Base-by-base conservation (phyloP, 495 filamentous ascomycete genomes). In the Lasiosphaeriaceae sp. region DNA sequence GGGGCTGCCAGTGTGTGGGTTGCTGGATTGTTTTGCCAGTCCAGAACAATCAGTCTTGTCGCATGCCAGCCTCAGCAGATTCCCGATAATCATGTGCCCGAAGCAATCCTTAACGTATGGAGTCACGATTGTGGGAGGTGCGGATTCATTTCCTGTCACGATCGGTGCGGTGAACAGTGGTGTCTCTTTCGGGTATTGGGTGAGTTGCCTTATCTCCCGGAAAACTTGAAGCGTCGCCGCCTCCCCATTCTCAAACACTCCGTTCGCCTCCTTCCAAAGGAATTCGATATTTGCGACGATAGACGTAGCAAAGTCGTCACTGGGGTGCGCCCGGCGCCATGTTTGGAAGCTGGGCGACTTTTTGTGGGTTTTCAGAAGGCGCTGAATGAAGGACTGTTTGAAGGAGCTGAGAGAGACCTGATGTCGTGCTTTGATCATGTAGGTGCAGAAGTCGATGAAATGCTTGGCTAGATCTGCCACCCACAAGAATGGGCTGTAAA, bases 381-480 rank as follows among this genome's bases (percentile, higher is more conserved):
- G 90, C 2, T 52, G 45, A 35, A 65, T 66, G 54, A 92, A 92
- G 0, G 70, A 49, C 0, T 54, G 31, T 34, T 72, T 67, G 60
- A 92, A 89, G 48, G 85, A 67, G 6, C 57, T 9, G 0, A 91
- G 58, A 3, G 62, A 60, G 2, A 85, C 77, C 3, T 63, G 56
- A 0, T 62, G 60, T 3, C 67, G 48, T 9, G 63, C 50, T 9
- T 63, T 59, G 35, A 66, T 60, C 47, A 66, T 59, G 1, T 61
- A 46, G 3, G 72, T 58, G 39, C 83, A 71, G 59, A 79, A 90
- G 56, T 90, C 87, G 16, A 89, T 71, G 37, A 87, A 77, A 60
- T 89, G 81, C 61, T 90, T 90, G 1, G 79, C 76, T 12, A 90
- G 71, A 48, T 84, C 79, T 0, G 80, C 85, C 16, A 90, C 60